phyloP scores from a whole-genome alignment of 2,329 filamentous ascomycete genomes.

The Aspergillus sergii region DNA sequence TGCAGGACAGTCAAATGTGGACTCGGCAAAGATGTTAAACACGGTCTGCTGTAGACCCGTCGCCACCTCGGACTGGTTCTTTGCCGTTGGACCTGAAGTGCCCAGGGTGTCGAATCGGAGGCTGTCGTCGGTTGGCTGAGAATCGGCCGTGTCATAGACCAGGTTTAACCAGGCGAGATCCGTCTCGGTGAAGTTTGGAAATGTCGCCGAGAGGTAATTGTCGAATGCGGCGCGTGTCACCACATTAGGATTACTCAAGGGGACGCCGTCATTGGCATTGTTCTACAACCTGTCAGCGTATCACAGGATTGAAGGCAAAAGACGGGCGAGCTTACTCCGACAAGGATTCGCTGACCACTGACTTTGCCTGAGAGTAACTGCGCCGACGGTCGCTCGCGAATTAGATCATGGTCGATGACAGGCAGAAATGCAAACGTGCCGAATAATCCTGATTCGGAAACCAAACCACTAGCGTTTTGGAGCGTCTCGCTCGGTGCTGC shows the following conservation, averaged over 20 bases:
- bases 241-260: neutral
- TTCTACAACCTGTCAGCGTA: neutral
- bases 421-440: neutral
- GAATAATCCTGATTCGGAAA: neutral
- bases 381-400: neutral
- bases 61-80: neutral
- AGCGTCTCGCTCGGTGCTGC: neutral
- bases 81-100: neutral
- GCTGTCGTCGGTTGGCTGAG: neutral
- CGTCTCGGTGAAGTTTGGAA: neutral
- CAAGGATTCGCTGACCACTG: neutral
- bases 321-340: neutral
- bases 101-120: neutral
- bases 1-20: conserved; percentile 58
- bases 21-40: conserved; percentile 57
- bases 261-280: neutral
- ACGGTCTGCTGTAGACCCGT: conserved; percentile 51
- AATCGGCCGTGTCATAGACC: neutral
- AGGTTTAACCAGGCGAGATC: neutral
- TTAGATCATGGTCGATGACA: neutral
- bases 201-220: neutral
- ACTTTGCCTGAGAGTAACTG: neutral
- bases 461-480: neutral
- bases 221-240: neutral
- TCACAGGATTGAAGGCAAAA: neutral